These are phyloP conservation scores for Collybia sp. DNA, from an alignment of 768 basidiomycete genomes.

Conservation along the genomic window DNA sequence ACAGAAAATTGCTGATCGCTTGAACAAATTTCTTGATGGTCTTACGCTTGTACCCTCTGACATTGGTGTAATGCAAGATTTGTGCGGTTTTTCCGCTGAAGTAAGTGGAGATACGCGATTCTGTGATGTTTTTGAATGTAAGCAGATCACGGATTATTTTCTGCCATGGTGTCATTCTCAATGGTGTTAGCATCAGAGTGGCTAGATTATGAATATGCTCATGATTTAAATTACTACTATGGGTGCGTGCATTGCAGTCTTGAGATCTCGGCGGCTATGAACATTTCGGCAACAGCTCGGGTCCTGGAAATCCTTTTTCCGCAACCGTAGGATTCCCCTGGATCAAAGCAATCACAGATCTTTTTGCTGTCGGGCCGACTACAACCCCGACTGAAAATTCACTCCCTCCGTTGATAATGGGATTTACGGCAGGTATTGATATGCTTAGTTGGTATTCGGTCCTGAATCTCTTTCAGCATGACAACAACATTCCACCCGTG, in stretches of 20 bases:
- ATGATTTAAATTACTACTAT: constrained; percentile 42
- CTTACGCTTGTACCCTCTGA: constrained; percentile 26
- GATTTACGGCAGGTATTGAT: constrained; percentile 29
- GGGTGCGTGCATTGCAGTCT: constrained; percentile 18
- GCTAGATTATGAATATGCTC: constrained; percentile 39
- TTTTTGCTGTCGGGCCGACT: constrained; percentile 27
- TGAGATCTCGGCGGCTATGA: not conserved
- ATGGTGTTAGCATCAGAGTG: constrained; percentile 28
- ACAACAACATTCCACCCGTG: constrained; percentile 38
- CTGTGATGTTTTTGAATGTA: constrained; percentile 34
- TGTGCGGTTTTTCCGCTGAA: constrained; percentile 35
- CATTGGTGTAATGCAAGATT: constrained; percentile 38
- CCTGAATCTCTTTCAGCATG: constrained; percentile 23
- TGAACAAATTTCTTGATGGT: constrained; percentile 32
- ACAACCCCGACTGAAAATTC: constrained; percentile 15
- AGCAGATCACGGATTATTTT: not conserved
- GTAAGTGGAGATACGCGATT: constrained; percentile 33
- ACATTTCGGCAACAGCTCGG: constrained; percentile 22
- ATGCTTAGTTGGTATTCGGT: not conserved
- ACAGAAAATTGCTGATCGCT: constrained; percentile 22
- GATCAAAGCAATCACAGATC: constrained; percentile 31
- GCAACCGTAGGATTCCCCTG: constrained; percentile 34
- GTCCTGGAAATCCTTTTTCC: constrained; percentile 38
- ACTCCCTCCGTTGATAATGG: constrained; percentile 36
- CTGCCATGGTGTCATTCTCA: not conserved